A percentile compares a stretch with the other conserved stretches of the same genome.
These are phyloP conservation scores for Metschnikowia anglica DNA, from an alignment of 805 yeast genomes.

Conservation along the genomic window DNA sequence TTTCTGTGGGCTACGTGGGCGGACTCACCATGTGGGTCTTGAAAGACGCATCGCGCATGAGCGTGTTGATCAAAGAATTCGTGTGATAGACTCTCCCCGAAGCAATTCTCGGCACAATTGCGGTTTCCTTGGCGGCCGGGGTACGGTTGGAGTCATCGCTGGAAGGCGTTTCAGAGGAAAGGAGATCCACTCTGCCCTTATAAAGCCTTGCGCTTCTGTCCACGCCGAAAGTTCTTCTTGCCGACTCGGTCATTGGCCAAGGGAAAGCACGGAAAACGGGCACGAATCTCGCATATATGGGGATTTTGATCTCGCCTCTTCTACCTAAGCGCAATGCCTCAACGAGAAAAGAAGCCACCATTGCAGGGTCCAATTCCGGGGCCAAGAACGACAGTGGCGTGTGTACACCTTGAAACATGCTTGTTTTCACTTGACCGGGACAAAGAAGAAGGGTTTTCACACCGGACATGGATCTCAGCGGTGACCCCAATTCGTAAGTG, in stretches of 20 bases:
- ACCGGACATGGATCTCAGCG: slow-evolving; percentile 45
- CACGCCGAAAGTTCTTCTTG: slow-evolving; percentile 63
- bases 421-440: slow-evolving; percentile 83
- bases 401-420: slow-evolving; percentile 66
- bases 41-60: slow-evolving; percentile 11
- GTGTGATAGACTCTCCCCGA: slow-evolving; percentile 6
- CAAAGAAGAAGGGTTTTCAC: slow-evolving; percentile 75
- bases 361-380: slow-evolving; percentile 71
- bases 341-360: slow-evolving; percentile 61
- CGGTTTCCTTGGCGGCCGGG: neutral
- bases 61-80: slow-evolving; percentile 8
- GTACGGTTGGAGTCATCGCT: neutral
- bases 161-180: slow-evolving; percentile 2
- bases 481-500: slow-evolving; percentile 63
- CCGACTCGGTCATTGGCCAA: slow-evolving; percentile 59
- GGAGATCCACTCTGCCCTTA: slow-evolving; percentile 2
- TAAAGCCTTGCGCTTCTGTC: slow-evolving; percentile 38
- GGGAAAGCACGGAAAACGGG: slow-evolving; percentile 74
- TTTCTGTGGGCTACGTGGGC: slow-evolving; percentile 7
- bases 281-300: slow-evolving; percentile 72
- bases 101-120: slow-evolving; percentile 4
- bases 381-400: slow-evolving; percentile 79
- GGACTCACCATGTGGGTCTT: slow-evolving; percentile 13
- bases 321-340: slow-evolving; percentile 57
- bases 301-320: slow-evolving; percentile 68